Conservation (phyloP, 129 eudicot species). For the Flaveria linearis region DNA sequence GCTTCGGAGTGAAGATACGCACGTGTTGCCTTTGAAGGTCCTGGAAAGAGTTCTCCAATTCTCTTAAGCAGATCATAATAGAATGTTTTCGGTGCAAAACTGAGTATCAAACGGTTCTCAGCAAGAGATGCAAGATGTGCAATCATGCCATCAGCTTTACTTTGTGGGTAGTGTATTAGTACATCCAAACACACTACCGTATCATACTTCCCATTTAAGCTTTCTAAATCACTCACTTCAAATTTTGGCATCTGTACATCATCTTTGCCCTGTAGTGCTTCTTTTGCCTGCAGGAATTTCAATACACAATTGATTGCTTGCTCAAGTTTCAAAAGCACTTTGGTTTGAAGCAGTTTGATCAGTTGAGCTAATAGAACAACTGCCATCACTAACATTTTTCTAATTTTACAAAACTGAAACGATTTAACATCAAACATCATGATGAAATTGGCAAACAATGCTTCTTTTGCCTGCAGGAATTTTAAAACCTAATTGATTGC, state of each 20-base stretch:
- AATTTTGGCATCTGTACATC: slow-evolving; percentile 69
- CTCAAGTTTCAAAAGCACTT: neutral
- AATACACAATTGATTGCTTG: slow-evolving; percentile 21
- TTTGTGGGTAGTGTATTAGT: slow-evolving; percentile 95
- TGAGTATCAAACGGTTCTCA: slow-evolving; percentile 70
- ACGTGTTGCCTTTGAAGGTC: slow-evolving; percentile 97
- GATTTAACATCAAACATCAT: neutral
- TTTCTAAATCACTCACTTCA: slow-evolving; percentile 92
- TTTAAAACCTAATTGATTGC: slow-evolving; percentile 19
- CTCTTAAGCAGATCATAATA: slow-evolving; percentile 81
- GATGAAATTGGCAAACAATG: slow-evolving; percentile 23
- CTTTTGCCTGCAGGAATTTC: slow-evolving; percentile 61
- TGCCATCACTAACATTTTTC: slow-evolving; percentile 8
- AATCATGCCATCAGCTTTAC: slow-evolving; percentile 94
- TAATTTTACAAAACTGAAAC: neutral
- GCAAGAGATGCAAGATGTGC: slow-evolving; percentile 95
- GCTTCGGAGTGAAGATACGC: slow-evolving; percentile 98
- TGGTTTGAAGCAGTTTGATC: neutral
- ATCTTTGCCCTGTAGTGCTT: slow-evolving; percentile 53
- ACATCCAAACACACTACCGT: slow-evolving; percentile 91
- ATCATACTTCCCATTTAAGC: slow-evolving; percentile 78
- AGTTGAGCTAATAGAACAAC: neutral
- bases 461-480: slow-evolving; percentile 67
- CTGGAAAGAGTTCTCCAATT: slow-evolving; percentile 95
- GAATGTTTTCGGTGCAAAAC: slow-evolving; percentile 93